Evolutionary conservation across 805 yeast species (phyloP).

Genomic region (Cyberlindnera euphorbiiphila): DNA sequence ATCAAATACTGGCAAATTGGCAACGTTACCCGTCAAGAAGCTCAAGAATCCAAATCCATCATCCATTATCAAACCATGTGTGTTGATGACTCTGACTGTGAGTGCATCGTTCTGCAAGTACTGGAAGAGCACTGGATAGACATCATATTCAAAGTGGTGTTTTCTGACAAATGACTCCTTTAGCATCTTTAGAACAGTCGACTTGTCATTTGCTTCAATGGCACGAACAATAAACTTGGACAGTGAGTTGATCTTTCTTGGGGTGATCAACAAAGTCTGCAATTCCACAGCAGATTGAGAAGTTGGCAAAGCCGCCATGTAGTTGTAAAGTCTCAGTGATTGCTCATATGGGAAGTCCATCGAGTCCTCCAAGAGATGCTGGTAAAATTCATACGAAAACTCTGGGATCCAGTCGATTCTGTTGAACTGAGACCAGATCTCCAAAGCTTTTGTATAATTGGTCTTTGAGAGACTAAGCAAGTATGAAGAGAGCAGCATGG

Average conservation of each 20-base stretch:
- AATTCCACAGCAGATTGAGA: constrained; percentile 6
- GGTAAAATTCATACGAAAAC: constrained; percentile 37
- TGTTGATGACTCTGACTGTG: constrained; percentile 30
- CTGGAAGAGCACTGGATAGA: constrained; percentile 33
- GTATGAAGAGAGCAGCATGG: constrained; percentile 42
- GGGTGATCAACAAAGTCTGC: constrained; percentile 17
- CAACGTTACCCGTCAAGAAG: constrained; percentile 14
- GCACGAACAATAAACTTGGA: constrained; percentile 20
- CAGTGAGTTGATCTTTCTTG: constrained; percentile 16
- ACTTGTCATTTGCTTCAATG: constrained; percentile 22
- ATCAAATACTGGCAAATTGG: constrained; percentile 23
- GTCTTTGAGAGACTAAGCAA: constrained; percentile 35
- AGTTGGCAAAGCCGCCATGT: constrained; percentile 34
- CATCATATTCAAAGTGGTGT: constrained; percentile 28
- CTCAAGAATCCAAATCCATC: constrained; percentile 31
- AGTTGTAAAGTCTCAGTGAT: constrained; percentile 34
- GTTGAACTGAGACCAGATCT: constrained; percentile 35
- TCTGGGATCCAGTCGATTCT: constrained; percentile 39
- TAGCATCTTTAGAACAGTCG: constrained; percentile 33
- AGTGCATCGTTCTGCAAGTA: constrained; percentile 32
- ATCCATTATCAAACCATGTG: constrained; percentile 29
- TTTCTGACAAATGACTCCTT: constrained; percentile 37
- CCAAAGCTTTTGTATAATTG: constrained; percentile 32
- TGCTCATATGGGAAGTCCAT: constrained; percentile 29
- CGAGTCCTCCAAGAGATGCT: constrained; percentile 32